A percentile compares a stretch with the other conserved stretches of the same genome.
phyloP scores from a whole-genome alignment of 1,284 basidiomycete species.

The Stygiomarasmius scandens region DNA sequence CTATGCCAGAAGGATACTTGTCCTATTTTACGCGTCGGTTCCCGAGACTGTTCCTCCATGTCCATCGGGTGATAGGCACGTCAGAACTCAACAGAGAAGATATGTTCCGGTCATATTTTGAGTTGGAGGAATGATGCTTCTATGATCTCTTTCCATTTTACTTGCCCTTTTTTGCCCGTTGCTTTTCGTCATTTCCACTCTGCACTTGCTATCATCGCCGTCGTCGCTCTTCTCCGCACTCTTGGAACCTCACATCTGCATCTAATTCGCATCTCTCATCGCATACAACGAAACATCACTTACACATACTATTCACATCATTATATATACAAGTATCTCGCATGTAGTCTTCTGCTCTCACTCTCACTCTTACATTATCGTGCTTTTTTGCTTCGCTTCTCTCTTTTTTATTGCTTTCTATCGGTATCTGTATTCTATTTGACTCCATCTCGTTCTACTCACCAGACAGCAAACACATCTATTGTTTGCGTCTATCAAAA shows the following conservation, averaged over 20 bases:
- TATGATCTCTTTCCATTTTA: not conserved
- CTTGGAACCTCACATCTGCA: too few relatives aligned
- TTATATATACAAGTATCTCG: not conserved
- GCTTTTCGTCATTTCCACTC: too few relatives aligned
- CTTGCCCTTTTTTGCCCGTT: too few relatives aligned
- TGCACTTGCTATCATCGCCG: too few relatives aligned
- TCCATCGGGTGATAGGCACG: conserved; percentile 77
- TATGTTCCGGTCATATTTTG: conserved; percentile 87
- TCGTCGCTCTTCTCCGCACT: too few relatives aligned
- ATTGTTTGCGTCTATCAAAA: too few relatives aligned
- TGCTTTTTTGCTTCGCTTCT: not conserved
- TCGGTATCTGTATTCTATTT: not conserved
- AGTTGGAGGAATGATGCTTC: conserved; percentile 64
- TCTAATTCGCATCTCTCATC: too few relatives aligned
- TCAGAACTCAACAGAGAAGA: conserved; percentile 74
- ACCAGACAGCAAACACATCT: too few relatives aligned
- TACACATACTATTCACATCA: too few relatives aligned
- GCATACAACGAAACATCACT: too few relatives aligned
- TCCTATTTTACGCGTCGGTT: conserved; percentile 93
- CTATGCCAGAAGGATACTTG: conserved; percentile 92
- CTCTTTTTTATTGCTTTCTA: not conserved
- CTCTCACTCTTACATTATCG: not conserved
- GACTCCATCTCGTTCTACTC: too few relatives aligned
- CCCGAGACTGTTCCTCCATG: conserved; percentile 90
- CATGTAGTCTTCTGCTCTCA: not conserved